Conservation (phyloP, 2,329 filamentous ascomycete species). For the Claviceps arundinis region DNA sequence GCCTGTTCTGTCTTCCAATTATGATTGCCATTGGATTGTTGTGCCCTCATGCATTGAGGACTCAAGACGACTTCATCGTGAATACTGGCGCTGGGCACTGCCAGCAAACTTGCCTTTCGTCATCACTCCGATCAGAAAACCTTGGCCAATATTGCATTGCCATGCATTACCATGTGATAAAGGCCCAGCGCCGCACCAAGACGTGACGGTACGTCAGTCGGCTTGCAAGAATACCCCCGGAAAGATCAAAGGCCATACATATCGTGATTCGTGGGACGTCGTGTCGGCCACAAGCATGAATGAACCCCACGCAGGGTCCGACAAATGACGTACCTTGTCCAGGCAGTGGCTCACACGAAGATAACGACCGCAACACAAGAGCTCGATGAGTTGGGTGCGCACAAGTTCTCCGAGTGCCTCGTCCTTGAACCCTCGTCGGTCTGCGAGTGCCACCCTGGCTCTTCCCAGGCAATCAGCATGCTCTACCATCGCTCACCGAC, state of each 20-base stretch:
- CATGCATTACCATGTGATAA: too few relatives aligned
- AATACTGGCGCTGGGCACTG: not conserved
- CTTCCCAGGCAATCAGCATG: not conserved
- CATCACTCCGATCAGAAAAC: too few relatives aligned
- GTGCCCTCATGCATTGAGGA: not conserved
- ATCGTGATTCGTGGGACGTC: not conserved
- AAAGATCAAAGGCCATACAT: not conserved
- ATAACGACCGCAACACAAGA: not conserved
- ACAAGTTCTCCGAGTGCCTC: not conserved
- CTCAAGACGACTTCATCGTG: not conserved
- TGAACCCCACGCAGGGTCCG: not conserved
- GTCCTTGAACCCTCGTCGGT: not conserved
- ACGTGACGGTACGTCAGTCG: slow-evolving; percentile 2
- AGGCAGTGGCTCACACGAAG: not conserved
- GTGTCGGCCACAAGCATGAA: not conserved
- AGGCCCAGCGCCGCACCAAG: not conserved
- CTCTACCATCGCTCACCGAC: too few relatives aligned
- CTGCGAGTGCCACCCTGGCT: not conserved
- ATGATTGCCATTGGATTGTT: not conserved
- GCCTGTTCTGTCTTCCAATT: not conserved
- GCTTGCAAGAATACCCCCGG: not conserved
- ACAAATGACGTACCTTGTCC: slow-evolving; percentile 1
- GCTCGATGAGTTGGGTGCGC: too few relatives aligned
- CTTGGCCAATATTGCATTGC: too few relatives aligned
- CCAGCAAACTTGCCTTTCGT: not conserved